Evolutionary conservation across 2,329 filamentous ascomycete species (phyloP).

Genomic region (Tolypocladium cylindrosporum): DNA sequence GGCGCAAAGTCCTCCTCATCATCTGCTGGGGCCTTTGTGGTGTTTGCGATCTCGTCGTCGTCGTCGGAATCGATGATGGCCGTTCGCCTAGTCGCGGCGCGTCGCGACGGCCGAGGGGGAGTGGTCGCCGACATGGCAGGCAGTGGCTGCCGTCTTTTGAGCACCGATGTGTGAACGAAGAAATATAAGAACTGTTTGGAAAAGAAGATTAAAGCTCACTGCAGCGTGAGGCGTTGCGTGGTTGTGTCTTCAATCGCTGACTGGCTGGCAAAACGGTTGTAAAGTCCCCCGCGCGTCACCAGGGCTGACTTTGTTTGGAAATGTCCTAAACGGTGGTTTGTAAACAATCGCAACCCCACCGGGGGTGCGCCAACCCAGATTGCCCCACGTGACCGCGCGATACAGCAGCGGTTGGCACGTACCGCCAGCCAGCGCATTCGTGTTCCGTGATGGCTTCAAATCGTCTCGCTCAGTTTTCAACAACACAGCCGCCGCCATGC

Average conservation of each 20-base stretch:
- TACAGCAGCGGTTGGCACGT: background rate
- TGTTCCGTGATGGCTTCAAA: background rate
- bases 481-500: slow-evolving; percentile 30
- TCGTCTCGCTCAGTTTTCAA: background rate
- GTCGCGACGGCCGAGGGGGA: slow-evolving; percentile 27
- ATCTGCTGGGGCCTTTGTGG: slow-evolving; percentile 42
- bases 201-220: background rate
- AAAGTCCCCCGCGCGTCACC: slow-evolving; percentile 2
- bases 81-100: slow-evolving; percentile 52
- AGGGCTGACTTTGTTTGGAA: slow-evolving; percentile 3
- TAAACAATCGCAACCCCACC: slow-evolving; percentile 24
- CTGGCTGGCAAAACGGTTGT: background rate
- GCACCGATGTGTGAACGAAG: background rate
- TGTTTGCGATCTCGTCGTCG: slow-evolving; percentile 52
- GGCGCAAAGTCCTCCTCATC: slow-evolving; percentile 73
- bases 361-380: background rate
- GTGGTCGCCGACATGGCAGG: slow-evolving; percentile 20
- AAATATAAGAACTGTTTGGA: background rate
- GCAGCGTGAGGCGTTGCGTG: background rate
- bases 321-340: slow-evolving; percentile 23
- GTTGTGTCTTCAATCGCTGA: background rate
- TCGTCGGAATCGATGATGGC: slow-evolving; percentile 75
- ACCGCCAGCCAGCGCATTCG: background rate
- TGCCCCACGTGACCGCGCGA: slow-evolving; percentile 11
- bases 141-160: background rate